Conservation (phyloP, 148 eudicot genomes). For the Chenopodium quinoa region DNA sequence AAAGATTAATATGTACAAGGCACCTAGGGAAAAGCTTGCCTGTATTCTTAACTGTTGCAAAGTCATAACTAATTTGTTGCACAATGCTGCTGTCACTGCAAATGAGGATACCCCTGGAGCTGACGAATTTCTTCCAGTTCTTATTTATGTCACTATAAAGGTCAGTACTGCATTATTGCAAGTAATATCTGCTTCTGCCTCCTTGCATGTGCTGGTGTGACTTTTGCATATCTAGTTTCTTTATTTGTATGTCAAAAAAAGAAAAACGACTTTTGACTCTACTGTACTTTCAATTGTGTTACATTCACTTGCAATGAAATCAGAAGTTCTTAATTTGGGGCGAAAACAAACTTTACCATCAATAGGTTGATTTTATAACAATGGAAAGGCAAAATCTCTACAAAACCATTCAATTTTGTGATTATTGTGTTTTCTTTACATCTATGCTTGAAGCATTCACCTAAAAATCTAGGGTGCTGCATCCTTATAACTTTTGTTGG, state of each 20-base stretch:
- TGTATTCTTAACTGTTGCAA: slow-evolving; percentile 91
- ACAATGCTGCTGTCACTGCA: slow-evolving; percentile 78
- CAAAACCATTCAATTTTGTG: background rate
- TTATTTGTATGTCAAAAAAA: background rate
- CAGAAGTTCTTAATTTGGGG: background rate
- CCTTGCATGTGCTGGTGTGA: background rate
- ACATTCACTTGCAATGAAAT: background rate
- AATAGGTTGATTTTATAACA: background rate
- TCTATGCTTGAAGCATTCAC: slow-evolving; percentile 4
- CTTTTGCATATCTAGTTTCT: background rate
- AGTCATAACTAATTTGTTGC: slow-evolving; percentile 82
- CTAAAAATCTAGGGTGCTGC: background rate
- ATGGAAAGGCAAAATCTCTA: background rate
- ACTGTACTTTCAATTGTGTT: background rate
- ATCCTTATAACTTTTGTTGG: background rate
- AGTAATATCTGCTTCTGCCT: background rate
- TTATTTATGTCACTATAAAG: slow-evolving; percentile 86
- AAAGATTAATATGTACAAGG: slow-evolving; percentile 92
- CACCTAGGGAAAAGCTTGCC: slow-evolving; percentile 94
- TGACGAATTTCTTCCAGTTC: slow-evolving; percentile 96
- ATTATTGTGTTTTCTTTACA: background rate
- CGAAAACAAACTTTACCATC: too few species aligned
- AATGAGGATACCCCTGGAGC: slow-evolving; percentile 87
- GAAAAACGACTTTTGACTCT: too few species aligned
- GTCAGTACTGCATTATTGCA: slow-evolving; percentile 34